phyloP scores from a whole-genome alignment of 345 rosid species.

The Aurinia saxatilis region DNA sequence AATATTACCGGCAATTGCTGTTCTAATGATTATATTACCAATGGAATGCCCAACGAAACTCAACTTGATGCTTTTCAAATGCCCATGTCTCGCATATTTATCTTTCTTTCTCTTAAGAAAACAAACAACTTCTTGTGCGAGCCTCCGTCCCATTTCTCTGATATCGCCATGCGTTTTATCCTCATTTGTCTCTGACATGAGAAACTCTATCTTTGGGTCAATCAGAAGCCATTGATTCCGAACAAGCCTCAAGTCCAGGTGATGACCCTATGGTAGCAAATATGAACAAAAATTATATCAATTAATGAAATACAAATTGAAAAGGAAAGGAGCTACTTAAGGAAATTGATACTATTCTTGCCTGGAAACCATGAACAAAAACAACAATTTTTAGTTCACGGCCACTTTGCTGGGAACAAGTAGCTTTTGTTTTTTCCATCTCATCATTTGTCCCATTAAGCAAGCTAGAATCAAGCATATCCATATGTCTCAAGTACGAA shows the following conservation, averaged over 20 bases:
- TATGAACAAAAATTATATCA: background rate
- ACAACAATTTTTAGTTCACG: constrained; percentile 66
- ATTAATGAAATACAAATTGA: background rate
- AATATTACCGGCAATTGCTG: constrained; percentile 73
- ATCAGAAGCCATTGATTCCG: constrained; percentile 96
- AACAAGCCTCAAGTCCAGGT: constrained; percentile 86
- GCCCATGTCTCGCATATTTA: constrained; percentile 54
- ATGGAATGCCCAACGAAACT: constrained; percentile 97
- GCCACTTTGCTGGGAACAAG: constrained; percentile 28
- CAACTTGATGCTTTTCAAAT: constrained; percentile 59
- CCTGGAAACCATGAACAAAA: constrained; percentile 98
- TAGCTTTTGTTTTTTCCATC: constrained; percentile 27
- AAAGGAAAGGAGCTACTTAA: background rate
- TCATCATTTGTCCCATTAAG: constrained; percentile 25
- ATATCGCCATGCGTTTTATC: constrained; percentile 91
- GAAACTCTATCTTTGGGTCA: constrained; percentile 81
- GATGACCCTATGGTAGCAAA: constrained; percentile 63
- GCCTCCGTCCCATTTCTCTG: constrained; percentile 87
- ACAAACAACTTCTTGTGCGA: constrained; percentile 79
- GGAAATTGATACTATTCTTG: constrained; percentile 22
- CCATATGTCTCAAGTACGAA: constrained; percentile 62
- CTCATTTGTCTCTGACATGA: constrained; percentile 91
- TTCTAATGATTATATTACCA: constrained; percentile 80
- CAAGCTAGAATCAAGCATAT: constrained; percentile 36
- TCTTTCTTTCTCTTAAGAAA: constrained; percentile 74